Evolutionary conservation across 2,329 filamentous ascomycete genomes (phyloP).

Genomic region (Trichoderma sp.): DNA sequence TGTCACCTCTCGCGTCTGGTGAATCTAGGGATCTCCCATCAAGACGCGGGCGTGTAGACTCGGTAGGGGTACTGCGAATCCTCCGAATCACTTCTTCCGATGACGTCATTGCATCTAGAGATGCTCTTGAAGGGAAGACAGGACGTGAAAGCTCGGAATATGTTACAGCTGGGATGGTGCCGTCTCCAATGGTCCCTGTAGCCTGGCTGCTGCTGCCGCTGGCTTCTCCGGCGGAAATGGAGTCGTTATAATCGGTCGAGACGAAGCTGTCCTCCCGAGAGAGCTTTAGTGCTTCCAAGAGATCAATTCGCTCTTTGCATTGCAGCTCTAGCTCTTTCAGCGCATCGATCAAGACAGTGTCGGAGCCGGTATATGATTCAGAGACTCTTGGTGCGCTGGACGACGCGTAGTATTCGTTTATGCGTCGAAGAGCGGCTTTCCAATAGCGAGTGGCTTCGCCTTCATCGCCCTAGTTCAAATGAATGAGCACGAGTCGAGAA

Average conservation of each 20-base stretch:
- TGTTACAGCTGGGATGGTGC: slow-evolving; percentile 77
- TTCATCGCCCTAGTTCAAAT: slow-evolving; percentile 72
- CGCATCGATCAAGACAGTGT: slow-evolving; percentile 66
- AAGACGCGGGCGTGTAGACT: slow-evolving; percentile 33
- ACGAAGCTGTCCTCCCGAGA: slow-evolving; percentile 51
- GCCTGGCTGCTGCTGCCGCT: slow-evolving; percentile 30
- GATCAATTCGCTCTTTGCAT: slow-evolving; percentile 88
- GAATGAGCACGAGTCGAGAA: background rate
- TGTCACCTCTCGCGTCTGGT: slow-evolving; percentile 38
- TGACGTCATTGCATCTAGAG: slow-evolving; percentile 55
- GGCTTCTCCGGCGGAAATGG: slow-evolving; percentile 31
- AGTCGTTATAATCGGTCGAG: slow-evolving; percentile 21
- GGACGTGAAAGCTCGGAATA: slow-evolving; percentile 82
- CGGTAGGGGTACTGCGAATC: slow-evolving; percentile 35
- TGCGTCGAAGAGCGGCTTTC: slow-evolving; percentile 84
- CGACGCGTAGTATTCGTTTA: slow-evolving; percentile 82
- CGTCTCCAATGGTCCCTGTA: slow-evolving; percentile 72
- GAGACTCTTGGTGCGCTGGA: slow-evolving; percentile 66
- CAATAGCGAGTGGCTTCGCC: slow-evolving; percentile 87
- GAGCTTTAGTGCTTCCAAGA: slow-evolving; percentile 77
- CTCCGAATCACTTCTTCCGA: slow-evolving; percentile 49
- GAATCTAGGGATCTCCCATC: slow-evolving; percentile 33
- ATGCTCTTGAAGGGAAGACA: slow-evolving; percentile 57
- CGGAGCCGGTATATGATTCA: slow-evolving; percentile 75
- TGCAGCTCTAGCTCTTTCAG: slow-evolving; percentile 73